These are phyloP conservation scores for Tricholoma flavovirens DNA, from an alignment of 768 basidiomycete genomes.

Conservation along the genomic window DNA sequence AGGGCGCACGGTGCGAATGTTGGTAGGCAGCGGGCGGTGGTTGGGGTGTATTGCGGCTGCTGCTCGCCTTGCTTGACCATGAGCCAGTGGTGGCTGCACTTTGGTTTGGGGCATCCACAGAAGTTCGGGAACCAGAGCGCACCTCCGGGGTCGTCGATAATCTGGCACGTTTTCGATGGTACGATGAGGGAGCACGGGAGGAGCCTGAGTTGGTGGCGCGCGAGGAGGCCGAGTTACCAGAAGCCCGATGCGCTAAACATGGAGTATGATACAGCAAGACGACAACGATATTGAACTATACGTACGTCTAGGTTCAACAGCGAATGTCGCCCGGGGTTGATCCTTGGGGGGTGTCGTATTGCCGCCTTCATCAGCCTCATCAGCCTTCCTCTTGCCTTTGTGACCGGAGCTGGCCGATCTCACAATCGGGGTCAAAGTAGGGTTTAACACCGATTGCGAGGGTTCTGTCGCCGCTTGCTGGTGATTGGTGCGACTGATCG, in stretches of 20 bases:
- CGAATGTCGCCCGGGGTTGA: conserved; percentile 53
- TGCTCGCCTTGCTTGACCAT: conserved; percentile 35
- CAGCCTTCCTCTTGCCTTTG: conserved; percentile 69
- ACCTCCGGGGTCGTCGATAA: conserved; percentile 40
- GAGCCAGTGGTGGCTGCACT: conserved; percentile 40
- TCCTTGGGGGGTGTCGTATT: conserved; percentile 59
- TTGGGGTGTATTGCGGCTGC: conserved; percentile 8
- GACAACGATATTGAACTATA: conserved; percentile 11
- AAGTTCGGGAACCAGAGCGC: conserved; percentile 29
- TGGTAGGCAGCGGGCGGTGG: conserved; percentile 17
- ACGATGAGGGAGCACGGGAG: conserved; percentile 66
- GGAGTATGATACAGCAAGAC: conserved; percentile 10
- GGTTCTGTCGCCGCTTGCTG: conserved; percentile 27
- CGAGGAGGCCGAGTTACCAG: conserved; percentile 37
- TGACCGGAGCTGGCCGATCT: conserved; percentile 28
- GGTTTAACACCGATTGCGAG: conserved; percentile 21
- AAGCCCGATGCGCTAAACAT: conserved; percentile 45
- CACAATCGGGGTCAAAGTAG: conserved; percentile 27
- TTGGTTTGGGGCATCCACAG: conserved; percentile 24
- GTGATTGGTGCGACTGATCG: conserved; percentile 19
- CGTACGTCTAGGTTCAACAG: conserved; percentile 58
- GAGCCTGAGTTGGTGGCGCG: conserved; percentile 43
- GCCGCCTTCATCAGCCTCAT: conserved; percentile 53
- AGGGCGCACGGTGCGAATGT: conserved; percentile 27
- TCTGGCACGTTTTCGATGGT: conserved; percentile 64